Conservation (phyloP, 148 eudicot genomes). For the Beta vulgaris region DNA sequence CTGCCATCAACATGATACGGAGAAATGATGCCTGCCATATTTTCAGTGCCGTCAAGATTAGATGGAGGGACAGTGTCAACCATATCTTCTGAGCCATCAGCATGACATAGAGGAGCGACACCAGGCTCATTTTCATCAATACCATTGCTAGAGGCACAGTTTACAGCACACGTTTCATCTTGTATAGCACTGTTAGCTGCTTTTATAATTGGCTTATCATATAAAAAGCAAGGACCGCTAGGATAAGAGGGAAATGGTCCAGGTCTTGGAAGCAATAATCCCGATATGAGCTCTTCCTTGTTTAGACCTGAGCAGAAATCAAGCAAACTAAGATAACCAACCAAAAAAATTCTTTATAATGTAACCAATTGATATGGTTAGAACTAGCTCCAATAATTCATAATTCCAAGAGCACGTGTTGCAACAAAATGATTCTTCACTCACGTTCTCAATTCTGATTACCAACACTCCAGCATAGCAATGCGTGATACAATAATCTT, state of each 20-base stretch:
- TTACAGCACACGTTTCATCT: constrained; percentile 33
- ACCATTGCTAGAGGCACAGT: constrained; percentile 34
- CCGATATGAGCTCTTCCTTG: constrained; percentile 74
- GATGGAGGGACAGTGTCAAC: constrained; percentile 19
- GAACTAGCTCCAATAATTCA: not conserved
- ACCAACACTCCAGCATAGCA: not conserved
- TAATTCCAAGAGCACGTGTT: not conserved
- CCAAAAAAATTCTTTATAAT: not conserved
- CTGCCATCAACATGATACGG: constrained; percentile 22
- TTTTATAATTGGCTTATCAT: constrained; percentile 28
- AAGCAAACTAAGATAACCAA: constrained; percentile 1
- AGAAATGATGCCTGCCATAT: constrained; percentile 26
- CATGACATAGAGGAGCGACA: constrained; percentile 21
- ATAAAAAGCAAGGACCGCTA: constrained; percentile 28
- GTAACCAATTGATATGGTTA: not conserved
- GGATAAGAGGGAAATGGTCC: constrained; percentile 38
- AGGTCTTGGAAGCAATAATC: constrained; percentile 55
- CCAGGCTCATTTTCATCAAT: constrained; percentile 32
- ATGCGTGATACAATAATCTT: not conserved
- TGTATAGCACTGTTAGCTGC: constrained; percentile 32
- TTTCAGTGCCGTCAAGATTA: constrained; percentile 27
- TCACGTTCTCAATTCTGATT: not conserved
- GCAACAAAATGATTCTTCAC: not conserved
- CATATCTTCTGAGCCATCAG: constrained; percentile 29
- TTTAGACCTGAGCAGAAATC: constrained; percentile 47